Evolutionary conservation across 768 basidiomycete genomes (phyloP).

Genomic region (Suillus luteus): DNA sequence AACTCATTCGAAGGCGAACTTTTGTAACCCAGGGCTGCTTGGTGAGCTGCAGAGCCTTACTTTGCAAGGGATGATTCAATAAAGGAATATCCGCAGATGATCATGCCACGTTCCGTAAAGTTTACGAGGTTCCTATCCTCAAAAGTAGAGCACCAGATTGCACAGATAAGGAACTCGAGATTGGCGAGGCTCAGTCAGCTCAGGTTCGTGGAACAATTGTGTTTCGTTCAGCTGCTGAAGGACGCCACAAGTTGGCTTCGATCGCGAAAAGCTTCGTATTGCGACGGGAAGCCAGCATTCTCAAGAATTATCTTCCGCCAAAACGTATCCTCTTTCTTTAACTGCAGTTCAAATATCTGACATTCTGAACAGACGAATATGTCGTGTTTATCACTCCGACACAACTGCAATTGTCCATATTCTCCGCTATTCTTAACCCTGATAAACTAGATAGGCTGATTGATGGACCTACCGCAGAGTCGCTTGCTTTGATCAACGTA

Average conservation of each 20-base stretch:
- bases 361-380: constrained; percentile 75
- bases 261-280: constrained; percentile 90
- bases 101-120: constrained; percentile 70
- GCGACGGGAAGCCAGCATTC: constrained; percentile 79
- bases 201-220: constrained; percentile 51
- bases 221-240: constrained; percentile 1
- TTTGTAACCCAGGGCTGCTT: constrained; percentile 91
- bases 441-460: constrained; percentile 69
- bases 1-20: constrained; percentile 64
- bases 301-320: constrained; percentile 85
- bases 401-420: constrained; percentile 76
- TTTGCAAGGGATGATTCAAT: constrained; percentile 7
- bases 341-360: constrained; percentile 8
- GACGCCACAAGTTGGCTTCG: constrained; percentile 53
- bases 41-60: constrained; percentile 43
- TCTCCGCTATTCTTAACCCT: constrained; percentile 71
- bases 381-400: constrained; percentile 96
- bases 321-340: constrained; percentile 60
- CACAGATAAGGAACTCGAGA: constrained; percentile 66
- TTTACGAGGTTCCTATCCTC: constrained; percentile 88
- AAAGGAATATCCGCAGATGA: constrained; percentile 51
- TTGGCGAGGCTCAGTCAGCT: constrained; percentile 76
- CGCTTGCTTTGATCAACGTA: constrained; percentile 75
- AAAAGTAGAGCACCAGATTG: constrained; percentile 82
- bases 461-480: constrained; percentile 71